Evolutionary conservation across 2,329 filamentous ascomycete genomes (phyloP).

Genomic region (Plenodomus lindquistii): DNA sequence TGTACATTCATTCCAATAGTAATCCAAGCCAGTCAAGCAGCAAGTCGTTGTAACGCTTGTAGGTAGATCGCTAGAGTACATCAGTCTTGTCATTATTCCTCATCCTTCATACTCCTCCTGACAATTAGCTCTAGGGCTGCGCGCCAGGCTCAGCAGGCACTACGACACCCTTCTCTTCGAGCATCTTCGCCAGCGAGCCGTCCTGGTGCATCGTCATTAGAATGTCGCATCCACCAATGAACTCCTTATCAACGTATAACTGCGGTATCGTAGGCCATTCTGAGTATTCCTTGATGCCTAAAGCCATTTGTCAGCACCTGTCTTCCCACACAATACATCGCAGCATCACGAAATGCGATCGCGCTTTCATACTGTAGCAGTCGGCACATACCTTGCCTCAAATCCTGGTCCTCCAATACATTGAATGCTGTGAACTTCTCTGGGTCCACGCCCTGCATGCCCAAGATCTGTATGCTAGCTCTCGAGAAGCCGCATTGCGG

Average conservation of each 20-base stretch:
- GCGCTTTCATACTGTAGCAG: background rate
- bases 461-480: conserved; percentile 91
- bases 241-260: conserved; percentile 93
- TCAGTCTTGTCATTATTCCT: too few species aligned
- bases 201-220: conserved; percentile 96
- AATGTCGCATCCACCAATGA: conserved; percentile 97
- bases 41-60: background rate
- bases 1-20: background rate
- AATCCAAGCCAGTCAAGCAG: background rate
- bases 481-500: conserved; percentile 97
- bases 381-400: conserved; percentile 68
- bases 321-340: background rate
- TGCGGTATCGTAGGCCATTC: conserved; percentile 99
- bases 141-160: conserved; percentile 51
- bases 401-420: conserved; percentile 86
- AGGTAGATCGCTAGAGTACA: background rate
- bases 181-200: conserved; percentile 85
- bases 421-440: conserved; percentile 98
- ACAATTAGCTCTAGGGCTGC: conserved; percentile 28
- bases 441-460: conserved; percentile 92
- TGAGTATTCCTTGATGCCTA: conserved; percentile 98
- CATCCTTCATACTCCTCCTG: background rate
- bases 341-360: background rate
- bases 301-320: conserved; percentile 15
- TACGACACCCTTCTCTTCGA: conserved; percentile 91